phyloP scores from a whole-genome alignment of 1,284 basidiomycete species.

The Cutaneotrichosporon sp. region DNA sequence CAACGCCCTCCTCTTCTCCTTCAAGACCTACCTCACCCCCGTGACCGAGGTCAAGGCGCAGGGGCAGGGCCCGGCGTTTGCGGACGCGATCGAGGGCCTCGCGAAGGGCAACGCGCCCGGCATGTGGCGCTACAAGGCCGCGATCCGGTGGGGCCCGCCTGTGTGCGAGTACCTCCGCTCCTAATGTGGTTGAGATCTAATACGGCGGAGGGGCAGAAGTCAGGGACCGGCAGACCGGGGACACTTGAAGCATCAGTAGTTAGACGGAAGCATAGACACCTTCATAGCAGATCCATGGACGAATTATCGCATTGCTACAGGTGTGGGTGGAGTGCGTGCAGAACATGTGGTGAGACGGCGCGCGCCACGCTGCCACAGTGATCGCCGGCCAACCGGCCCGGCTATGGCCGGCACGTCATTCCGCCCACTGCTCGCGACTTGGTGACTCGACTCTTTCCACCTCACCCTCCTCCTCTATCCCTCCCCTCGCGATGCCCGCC shows the following conservation, averaged over 20 bases:
- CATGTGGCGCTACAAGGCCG: constrained; percentile 24
- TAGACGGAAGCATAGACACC: neutral
- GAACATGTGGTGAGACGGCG: neutral
- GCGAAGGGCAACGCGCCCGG: constrained; percentile 23
- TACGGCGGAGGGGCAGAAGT: too few relatives aligned
- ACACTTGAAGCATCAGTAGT: neutral
- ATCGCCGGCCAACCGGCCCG: neutral
- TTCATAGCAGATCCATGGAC: neutral
- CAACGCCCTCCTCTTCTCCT: constrained; percentile 18
- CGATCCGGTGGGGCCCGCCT: constrained; percentile 19
- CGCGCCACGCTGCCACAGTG: neutral
- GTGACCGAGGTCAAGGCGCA: constrained; percentile 17
- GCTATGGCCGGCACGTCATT: neutral
- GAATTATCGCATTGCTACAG: neutral
- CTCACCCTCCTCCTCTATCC: too few relatives aligned
- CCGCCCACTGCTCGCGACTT: neutral
- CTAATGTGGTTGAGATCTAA: too few relatives aligned
- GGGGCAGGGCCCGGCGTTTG: constrained; percentile 14
- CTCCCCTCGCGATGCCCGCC: neutral
- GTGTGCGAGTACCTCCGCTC: constrained; percentile 15
- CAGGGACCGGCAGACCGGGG: neutral
- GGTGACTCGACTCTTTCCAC: too few relatives aligned
- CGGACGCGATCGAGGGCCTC: constrained; percentile 24
- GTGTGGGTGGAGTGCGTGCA: too few relatives aligned
- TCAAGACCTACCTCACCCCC: constrained; percentile 23